A percentile compares a stretch with the other conserved stretches of the same genome.
Evolutionary conservation across 2,329 filamentous ascomycete genomes (phyloP).

Genomic region (Ustulina deusta): DNA sequence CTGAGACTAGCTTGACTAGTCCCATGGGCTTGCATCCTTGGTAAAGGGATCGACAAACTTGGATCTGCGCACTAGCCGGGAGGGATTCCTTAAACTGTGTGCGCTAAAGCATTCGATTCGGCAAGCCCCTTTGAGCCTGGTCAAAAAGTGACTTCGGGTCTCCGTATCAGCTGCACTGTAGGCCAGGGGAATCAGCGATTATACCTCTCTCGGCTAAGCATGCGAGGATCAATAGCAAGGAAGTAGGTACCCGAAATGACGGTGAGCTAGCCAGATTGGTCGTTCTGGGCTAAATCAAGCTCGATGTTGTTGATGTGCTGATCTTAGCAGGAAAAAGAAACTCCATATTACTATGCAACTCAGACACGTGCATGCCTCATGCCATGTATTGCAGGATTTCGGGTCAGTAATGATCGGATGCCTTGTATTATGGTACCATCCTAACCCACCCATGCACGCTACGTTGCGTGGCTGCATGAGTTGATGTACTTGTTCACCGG

Average conservation of each 20-base stretch:
- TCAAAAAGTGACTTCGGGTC: not conserved
- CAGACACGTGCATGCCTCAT: not conserved
- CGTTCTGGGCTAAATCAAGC: not conserved
- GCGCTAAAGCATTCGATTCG: not conserved
- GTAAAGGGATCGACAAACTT: too few species aligned
- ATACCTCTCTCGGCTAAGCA: not conserved
- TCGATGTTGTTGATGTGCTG: not conserved
- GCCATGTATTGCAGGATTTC: not conserved
- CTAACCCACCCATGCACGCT: not conserved
- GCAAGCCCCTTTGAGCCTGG: not conserved
- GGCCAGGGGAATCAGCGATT: too few species aligned
- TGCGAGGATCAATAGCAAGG: not conserved
- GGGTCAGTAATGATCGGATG: not conserved
- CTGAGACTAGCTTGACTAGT: not conserved
- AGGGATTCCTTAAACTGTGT: not conserved
- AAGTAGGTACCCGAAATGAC: not conserved
- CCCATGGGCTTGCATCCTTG: too few species aligned
- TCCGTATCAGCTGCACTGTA: not conserved
- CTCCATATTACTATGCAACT: not conserved
- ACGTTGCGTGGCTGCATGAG: not conserved
- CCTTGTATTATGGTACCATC: not conserved
- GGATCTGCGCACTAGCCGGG: slow-evolving; percentile 3
- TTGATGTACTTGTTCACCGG: not conserved
- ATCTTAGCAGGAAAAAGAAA: not conserved
- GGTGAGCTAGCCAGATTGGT: not conserved